phyloP scores from a whole-genome alignment of 805 yeast species.

The Tetrapisispora iriomotensis region DNA sequence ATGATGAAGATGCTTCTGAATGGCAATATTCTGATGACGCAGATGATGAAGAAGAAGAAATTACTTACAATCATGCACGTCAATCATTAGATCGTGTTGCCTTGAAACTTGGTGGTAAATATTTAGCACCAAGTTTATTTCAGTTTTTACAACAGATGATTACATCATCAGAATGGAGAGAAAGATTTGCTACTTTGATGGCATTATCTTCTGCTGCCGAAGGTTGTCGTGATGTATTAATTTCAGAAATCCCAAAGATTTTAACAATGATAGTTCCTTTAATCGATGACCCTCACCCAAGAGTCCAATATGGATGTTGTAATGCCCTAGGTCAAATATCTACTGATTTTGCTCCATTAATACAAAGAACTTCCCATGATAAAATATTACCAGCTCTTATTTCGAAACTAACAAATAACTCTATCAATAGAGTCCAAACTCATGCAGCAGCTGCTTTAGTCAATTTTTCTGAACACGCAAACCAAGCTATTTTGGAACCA shows the following conservation, averaged over 20 bases:
- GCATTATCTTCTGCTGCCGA: conserved; percentile 95
- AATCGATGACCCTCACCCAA: conserved; percentile 76
- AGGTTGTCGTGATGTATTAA: conserved; percentile 86
- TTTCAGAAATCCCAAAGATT: conserved; percentile 69
- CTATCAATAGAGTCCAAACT: conserved; percentile 88
- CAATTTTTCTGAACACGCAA: conserved; percentile 86
- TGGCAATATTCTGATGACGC: conserved; percentile 78
- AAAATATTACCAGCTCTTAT: conserved; percentile 81
- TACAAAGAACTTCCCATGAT: conserved; percentile 73
- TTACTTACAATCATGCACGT: conserved; percentile 83
- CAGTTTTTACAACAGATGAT: conserved; percentile 80
- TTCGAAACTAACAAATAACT: conserved; percentile 59
- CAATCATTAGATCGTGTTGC: conserved; percentile 90
- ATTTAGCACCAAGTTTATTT: conserved; percentile 78
- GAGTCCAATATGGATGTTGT: conserved; percentile 96
- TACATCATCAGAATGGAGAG: conserved; percentile 73
- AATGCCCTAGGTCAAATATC: conserved; percentile 95
- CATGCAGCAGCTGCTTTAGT: conserved; percentile 99
- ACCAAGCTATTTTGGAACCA: conserved; percentile 84
- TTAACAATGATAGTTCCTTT: conserved; percentile 79
- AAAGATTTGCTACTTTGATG: conserved; percentile 94
- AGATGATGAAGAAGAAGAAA: conserved; percentile 72
- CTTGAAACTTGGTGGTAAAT: conserved; percentile 70
- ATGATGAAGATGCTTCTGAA: conserved; percentile 80
- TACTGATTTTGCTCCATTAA: conserved; percentile 86